A percentile compares a stretch with the other conserved stretches of the same genome.
These are phyloP conservation scores for Ramichloridium luteum DNA, from an alignment of 2,329 filamentous ascomycete species.

Conservation along the genomic window DNA sequence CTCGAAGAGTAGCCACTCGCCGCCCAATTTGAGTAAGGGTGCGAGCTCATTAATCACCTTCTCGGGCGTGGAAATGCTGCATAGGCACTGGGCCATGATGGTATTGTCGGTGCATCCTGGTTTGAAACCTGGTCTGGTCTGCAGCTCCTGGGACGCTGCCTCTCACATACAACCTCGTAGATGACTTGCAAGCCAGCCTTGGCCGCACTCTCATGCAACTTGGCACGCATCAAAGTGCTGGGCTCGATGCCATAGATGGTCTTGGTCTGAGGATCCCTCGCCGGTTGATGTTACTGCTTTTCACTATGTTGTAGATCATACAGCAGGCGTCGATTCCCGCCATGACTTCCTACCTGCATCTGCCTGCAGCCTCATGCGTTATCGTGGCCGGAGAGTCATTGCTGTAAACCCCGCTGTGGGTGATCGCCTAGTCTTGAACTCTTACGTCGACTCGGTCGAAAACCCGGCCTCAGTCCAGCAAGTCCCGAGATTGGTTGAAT, in stretches of 20 bases:
- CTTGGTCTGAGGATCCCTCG: slow-evolving; percentile 22
- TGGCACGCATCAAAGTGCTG: slow-evolving; percentile 41
- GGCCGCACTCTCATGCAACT: slow-evolving; percentile 36
- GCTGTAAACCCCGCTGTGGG: too few relatives aligned
- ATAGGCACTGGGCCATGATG: slow-evolving; percentile 49
- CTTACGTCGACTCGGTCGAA: too few relatives aligned
- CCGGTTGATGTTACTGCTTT: too few relatives aligned
- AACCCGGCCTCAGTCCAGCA: too few relatives aligned
- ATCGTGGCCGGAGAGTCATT: too few relatives aligned
- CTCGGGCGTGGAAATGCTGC: slow-evolving; percentile 50
- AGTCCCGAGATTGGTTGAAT: too few relatives aligned
- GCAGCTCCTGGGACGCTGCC: slow-evolving; percentile 48
- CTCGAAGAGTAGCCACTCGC: slow-evolving; percentile 49
- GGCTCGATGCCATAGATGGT: slow-evolving; percentile 54
- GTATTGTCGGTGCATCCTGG: slow-evolving; percentile 45
- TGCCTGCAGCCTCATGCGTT: too few relatives aligned
- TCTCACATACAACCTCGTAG: slow-evolving; percentile 53
- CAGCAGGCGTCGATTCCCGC: too few relatives aligned
- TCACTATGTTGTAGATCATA: too few relatives aligned
- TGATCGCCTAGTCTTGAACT: too few relatives aligned
- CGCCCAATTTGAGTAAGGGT: slow-evolving; percentile 43
- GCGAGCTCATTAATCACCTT: slow-evolving; percentile 45
- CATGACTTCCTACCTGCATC: too few relatives aligned
- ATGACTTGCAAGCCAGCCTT: slow-evolving; percentile 42
- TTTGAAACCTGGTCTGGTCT: slow-evolving; percentile 32